These are phyloP conservation scores for Ceratonia siliqua DNA, from an alignment of 306 rosid genomes.

Conservation along the genomic window DNA sequence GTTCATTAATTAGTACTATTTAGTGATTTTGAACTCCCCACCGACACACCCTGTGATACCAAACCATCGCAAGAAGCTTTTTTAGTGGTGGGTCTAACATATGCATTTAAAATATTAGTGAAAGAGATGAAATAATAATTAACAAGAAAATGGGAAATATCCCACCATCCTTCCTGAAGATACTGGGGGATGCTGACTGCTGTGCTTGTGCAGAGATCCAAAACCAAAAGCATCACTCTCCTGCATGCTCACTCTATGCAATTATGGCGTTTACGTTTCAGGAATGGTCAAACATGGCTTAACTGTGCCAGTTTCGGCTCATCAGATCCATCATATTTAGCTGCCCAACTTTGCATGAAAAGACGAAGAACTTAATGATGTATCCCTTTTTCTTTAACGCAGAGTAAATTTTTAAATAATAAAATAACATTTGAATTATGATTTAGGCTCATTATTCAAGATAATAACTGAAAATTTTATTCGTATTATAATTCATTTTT, in stretches of 20 bases:
- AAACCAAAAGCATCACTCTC: conserved; percentile 27
- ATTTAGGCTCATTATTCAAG: too few species aligned
- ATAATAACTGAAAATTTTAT: too few species aligned
- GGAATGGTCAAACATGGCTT: conserved; percentile 28
- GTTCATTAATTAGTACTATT: background rate
- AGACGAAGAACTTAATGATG: conserved; percentile 25
- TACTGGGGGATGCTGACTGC: background rate
- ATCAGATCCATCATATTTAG: conserved; percentile 41
- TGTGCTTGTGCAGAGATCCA: background rate
- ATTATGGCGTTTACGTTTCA: conserved; percentile 15
- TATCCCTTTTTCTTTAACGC: background rate
- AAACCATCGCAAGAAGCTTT: conserved; percentile 34
- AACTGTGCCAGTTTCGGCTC: background rate
- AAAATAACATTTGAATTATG: too few species aligned
- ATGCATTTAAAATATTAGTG: background rate
- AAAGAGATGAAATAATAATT: background rate
- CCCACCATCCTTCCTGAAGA: conserved; percentile 18
- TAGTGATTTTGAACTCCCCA: conserved; percentile 34
- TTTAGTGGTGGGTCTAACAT: conserved; percentile 30
- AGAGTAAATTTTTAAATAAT: too few species aligned
- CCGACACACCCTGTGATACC: conserved; percentile 46
- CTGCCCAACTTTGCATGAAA: conserved; percentile 20
- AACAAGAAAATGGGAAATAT: background rate
- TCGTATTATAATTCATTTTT: too few species aligned
- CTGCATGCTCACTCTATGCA: conserved; percentile 12